phyloP scores from a whole-genome alignment of 352 stramenopile genomes.

The Globisporangium canariense region DNA sequence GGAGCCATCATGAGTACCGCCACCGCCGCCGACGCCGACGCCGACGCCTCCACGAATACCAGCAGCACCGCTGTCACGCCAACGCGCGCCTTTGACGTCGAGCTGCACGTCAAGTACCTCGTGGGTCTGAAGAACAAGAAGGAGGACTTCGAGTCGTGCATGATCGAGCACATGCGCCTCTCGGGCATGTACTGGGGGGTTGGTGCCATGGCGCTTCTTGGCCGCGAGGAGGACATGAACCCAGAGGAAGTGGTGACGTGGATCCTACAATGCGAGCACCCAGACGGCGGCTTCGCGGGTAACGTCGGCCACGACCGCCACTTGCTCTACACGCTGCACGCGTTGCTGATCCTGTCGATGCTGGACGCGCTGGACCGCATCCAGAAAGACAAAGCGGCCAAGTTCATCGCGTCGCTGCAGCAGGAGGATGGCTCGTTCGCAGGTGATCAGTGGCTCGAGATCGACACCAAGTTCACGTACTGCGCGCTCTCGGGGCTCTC shows the following conservation, averaged over 20 bases:
- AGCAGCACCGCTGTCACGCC: not conserved
- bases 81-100: conserved; percentile 41
- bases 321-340: conserved; percentile 97
- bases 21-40: not conserved
- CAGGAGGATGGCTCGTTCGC: conserved; percentile 96
- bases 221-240: conserved; percentile 81
- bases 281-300: conserved; percentile 92
- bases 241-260: conserved; percentile 90
- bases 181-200: conserved; percentile 99
- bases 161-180: conserved; percentile 97
- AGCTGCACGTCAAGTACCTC: conserved; percentile 80
- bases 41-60: too few species aligned
- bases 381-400: conserved; percentile 72
- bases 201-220: conserved; percentile 92
- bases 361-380: conserved; percentile 82
- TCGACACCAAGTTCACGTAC: conserved; percentile 99
- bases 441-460: conserved; percentile 96
- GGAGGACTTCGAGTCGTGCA: conserved; percentile 89
- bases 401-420: conserved; percentile 90
- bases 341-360: conserved; percentile 97
- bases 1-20: conserved; percentile 4
- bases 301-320: conserved; percentile 97
- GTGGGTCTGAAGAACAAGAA: conserved; percentile 81
- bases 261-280: conserved; percentile 94
- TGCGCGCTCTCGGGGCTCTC: conserved; percentile 95